phyloP scores from a whole-genome alignment of 2,329 filamentous ascomycete genomes.

The Lachnellula cervina region DNA sequence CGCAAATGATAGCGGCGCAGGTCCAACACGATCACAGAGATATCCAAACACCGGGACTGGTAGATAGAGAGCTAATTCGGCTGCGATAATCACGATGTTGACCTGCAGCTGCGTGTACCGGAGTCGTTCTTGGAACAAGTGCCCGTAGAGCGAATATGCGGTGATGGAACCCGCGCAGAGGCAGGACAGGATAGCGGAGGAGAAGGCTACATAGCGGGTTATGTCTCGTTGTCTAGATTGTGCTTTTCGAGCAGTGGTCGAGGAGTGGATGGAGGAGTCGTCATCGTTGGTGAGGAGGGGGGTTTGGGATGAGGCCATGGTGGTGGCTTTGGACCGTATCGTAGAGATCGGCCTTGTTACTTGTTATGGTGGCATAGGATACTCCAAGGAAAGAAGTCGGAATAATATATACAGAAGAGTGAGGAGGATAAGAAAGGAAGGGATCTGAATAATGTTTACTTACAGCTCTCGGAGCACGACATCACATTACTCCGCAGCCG shows the following conservation, averaged over 20 bases:
- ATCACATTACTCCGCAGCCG: too few relatives aligned
- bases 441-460: too few relatives aligned
- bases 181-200: slow-evolving; percentile 49
- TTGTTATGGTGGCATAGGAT: background rate
- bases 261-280: slow-evolving; percentile 16
- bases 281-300: slow-evolving; percentile 17
- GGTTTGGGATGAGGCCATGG: slow-evolving; percentile 21
- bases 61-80: slow-evolving; percentile 84
- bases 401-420: background rate
- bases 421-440: too few relatives aligned
- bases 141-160: slow-evolving; percentile 90
- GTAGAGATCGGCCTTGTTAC: background rate
- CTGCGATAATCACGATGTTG: slow-evolving; percentile 82
- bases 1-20: slow-evolving; percentile 68
- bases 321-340: background rate
- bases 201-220: slow-evolving; percentile 43
- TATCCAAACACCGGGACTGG: slow-evolving; percentile 89
- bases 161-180: slow-evolving; percentile 89
- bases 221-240: slow-evolving; percentile 21
- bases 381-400: background rate
- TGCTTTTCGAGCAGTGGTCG: slow-evolving; percentile 8
- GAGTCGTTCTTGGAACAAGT: slow-evolving; percentile 78
- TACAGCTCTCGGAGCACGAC: too few relatives aligned
- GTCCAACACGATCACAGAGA: slow-evolving; percentile 83
- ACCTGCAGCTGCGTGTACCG: slow-evolving; percentile 89